Percentiles rank a stretch among this genome's conserved stretches.
Evolutionary conservation across 768 basidiomycete genomes (phyloP).

Genomic region (Boletellus ananas): DNA sequence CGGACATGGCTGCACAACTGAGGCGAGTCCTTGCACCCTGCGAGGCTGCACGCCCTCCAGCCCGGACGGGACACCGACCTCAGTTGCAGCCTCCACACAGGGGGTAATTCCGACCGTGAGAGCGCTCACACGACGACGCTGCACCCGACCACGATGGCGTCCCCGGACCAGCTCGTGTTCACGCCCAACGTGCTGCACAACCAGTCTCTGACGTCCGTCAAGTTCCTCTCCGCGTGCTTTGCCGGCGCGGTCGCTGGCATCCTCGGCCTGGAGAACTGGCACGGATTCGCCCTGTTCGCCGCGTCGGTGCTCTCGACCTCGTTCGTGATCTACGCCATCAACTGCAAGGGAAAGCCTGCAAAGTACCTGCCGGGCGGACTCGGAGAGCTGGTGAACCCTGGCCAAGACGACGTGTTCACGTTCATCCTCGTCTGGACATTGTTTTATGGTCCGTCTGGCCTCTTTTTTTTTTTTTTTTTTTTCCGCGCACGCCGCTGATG

Average conservation of each 20-base stretch:
- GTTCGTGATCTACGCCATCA: conserved; percentile 59
- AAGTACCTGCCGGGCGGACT: conserved; percentile 64
- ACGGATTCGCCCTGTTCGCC: conserved; percentile 78
- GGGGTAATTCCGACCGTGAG: conserved; percentile 14
- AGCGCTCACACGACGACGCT: not conserved
- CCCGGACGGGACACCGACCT: too few species aligned
- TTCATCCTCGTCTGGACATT: conserved; percentile 94
- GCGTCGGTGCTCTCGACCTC: conserved; percentile 65
- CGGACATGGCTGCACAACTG: not conserved
- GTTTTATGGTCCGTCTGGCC: conserved; percentile 68
- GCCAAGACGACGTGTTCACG: conserved; percentile 87
- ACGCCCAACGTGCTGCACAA: conserved; percentile 65
- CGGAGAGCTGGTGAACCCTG: conserved; percentile 72
- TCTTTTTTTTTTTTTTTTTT: not conserved
- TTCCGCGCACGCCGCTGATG: not conserved
- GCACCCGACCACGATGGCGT: conserved; percentile 37
- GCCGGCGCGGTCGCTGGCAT: conserved; percentile 86
- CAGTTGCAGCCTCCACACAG: not conserved
- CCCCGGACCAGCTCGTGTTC: conserved; percentile 60
- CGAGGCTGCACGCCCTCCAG: too few species aligned
- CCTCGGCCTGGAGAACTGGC: conserved; percentile 81
- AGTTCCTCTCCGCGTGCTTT: conserved; percentile 81
- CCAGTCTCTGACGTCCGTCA: conserved; percentile 57
- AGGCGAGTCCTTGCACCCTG: not conserved
- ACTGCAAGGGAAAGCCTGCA: conserved; percentile 61